Evolutionary conservation across 441 rosid species (phyloP), one percentile per base, ranked within the genome.

Genomic region (Metrosideros polymorpha): DNA sequence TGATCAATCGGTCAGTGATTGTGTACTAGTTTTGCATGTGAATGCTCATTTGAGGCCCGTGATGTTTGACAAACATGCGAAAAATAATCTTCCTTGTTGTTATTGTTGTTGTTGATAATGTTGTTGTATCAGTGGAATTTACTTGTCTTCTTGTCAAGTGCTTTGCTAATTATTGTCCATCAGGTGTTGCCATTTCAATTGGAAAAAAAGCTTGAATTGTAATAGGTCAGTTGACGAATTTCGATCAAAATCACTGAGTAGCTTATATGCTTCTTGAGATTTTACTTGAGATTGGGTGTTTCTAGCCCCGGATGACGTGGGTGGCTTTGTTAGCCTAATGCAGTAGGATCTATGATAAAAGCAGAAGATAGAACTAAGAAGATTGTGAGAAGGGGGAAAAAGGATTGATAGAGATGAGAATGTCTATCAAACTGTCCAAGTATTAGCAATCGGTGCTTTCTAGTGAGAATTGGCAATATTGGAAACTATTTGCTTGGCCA

Each of bases 1-100:
- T 96, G 94, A 93, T 71, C 79, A 71, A 71, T 71, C 79, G 45
- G 79, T 39, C 79, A 35, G 79, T 71, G 79, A 35, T 71, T 35
- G 79, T 71, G 79, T 35, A 35, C 77, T 14, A n/a, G n/a, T 71
- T 71, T 71, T 35, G 79, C n/a, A 71, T 10, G 79, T 71, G 79
- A 71, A 39, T 22, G 47, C 79, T 35, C 79, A 35, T 71, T 71
- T 71, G 79, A 22, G 79, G 79, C 47, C n/a, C 14, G 45, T 39
- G 39, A 22, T 24, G 79, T 71, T 71, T 39, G n/a, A 71, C 79
- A 22, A 35, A 19, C 79, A 71, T 39, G 79, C 15, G 47, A 35
- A 35, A 71, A 22, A 35, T 22, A 22, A 71, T 71, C 24, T 12
- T 71, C 39, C n/a, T 71, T 71, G 25, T 10, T 32, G 79, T 71